Percentiles rank a stretch among this genome's conserved stretches.
phyloP scores from a whole-genome alignment of 768 basidiomycete species.

The Podaxis sp. region DNA sequence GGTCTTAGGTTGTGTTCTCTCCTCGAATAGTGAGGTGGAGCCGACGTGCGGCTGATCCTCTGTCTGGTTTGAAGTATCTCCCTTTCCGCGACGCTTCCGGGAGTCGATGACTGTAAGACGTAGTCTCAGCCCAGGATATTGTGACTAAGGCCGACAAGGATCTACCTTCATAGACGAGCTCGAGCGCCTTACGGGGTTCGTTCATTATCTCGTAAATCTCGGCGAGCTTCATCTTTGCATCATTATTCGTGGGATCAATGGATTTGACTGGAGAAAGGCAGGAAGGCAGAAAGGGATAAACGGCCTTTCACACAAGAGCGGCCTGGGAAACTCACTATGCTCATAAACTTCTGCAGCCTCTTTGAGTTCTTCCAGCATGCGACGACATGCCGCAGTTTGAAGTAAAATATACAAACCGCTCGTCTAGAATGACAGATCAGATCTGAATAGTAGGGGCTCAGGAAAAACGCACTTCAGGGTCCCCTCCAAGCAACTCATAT shows the following conservation, averaged over 20 bases:
- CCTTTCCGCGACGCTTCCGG: conserved; percentile 47
- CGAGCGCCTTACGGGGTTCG: conserved; percentile 78
- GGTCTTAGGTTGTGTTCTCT: conserved; percentile 40
- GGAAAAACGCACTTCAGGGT: conserved; percentile 59
- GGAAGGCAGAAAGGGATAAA: not conserved
- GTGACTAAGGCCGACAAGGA: not conserved
- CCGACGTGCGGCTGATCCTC: conserved; percentile 19
- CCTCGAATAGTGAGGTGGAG: conserved; percentile 61
- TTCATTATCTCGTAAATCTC: conserved; percentile 86
- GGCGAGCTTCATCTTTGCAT: conserved; percentile 88
- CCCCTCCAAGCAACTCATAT: conserved; percentile 75
- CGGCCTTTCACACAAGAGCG: not conserved
- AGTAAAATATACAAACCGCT: conserved; percentile 69
- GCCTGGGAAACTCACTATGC: conserved; percentile 54
- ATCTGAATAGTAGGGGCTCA: not conserved
- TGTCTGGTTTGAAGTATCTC: conserved; percentile 11
- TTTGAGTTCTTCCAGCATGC: conserved; percentile 69
- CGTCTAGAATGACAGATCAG: conserved; percentile 45
- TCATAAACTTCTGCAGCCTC: conserved; percentile 85
- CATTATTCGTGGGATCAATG: conserved; percentile 72
- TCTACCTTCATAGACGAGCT: conserved; percentile 81
- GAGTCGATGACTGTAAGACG: conserved; percentile 53
- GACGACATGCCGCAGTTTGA: conserved; percentile 81
- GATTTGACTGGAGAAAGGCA: conserved; percentile 53
- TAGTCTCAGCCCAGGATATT: not conserved